Conservation (phyloP, 2,329 filamentous ascomycete genomes). For the Phyllachora maydis region DNA sequence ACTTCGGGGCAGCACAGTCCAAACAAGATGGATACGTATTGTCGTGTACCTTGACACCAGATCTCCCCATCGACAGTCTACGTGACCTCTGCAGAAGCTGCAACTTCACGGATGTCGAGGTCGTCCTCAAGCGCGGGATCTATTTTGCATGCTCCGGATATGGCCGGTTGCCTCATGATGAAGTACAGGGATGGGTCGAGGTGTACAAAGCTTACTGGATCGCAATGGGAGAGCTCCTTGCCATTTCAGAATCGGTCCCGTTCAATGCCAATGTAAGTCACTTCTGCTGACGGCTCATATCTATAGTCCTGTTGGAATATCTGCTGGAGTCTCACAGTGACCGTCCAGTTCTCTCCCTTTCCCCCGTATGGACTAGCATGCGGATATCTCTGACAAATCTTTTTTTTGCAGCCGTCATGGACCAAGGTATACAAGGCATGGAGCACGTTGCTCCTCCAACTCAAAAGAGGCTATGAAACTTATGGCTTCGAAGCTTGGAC, state of each 20-base stretch:
- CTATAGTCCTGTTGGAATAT: too few relatives aligned
- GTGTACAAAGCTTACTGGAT: conserved; percentile 75
- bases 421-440: conserved; percentile 70
- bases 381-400: too few relatives aligned
- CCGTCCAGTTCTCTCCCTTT: too few relatives aligned
- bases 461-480: conserved; percentile 67
- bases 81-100: conserved; percentile 51
- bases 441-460: conserved; percentile 60
- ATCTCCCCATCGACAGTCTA: conserved; percentile 41
- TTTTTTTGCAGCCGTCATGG: conserved; percentile 35
- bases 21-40: conserved; percentile 49
- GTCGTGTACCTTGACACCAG: conserved; percentile 54
- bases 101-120: conserved; percentile 41
- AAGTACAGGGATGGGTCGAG: conserved; percentile 68
- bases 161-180: conserved; percentile 46
- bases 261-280: conserved; percentile 15
- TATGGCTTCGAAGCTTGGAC: conserved; percentile 73
- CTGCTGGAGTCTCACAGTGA: too few relatives aligned
- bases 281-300: too few relatives aligned
- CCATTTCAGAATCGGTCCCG: conserved; percentile 31
- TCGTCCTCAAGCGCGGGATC: too few relatives aligned
- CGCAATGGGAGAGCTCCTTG: conserved; percentile 52
- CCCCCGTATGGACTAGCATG: background rate
- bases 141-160: too few relatives aligned
- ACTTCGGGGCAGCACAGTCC: conserved; percentile 51